Evolutionary conservation across 2,329 filamentous ascomycete species (phyloP).

Genomic region (Pseudogymnoascus verrucosus): DNA sequence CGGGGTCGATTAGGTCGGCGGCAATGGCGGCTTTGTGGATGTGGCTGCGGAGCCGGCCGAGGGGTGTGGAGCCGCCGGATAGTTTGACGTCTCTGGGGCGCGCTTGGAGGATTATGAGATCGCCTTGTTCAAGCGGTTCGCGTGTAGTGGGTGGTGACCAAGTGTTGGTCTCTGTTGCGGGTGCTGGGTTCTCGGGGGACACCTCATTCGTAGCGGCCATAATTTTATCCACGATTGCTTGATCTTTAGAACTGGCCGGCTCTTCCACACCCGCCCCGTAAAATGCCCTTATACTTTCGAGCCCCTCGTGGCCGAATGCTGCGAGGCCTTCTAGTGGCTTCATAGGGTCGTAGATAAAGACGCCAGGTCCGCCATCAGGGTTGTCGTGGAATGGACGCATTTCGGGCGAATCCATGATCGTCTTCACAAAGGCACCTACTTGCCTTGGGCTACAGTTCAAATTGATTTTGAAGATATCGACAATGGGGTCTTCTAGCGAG

Average conservation of each 20-base stretch:
- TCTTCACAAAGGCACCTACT: slow-evolving; percentile 53
- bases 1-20: slow-evolving; percentile 19
- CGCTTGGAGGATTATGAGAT: slow-evolving; percentile 75
- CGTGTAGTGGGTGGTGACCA: slow-evolving; percentile 3
- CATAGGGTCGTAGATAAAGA: slow-evolving; percentile 66
- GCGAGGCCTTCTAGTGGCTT: slow-evolving; percentile 71
- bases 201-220: background rate
- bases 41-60: slow-evolving; percentile 26
- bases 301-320: slow-evolving; percentile 66
- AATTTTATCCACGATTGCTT: background rate
- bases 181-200: slow-evolving; percentile 22
- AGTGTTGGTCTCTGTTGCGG: slow-evolving; percentile 27
- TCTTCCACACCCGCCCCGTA: background rate
- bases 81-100: slow-evolving; percentile 54
- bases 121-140: slow-evolving; percentile 50
- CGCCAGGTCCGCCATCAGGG: slow-evolving; percentile 67
- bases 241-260: background rate
- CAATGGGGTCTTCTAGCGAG: slow-evolving; percentile 52
- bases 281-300: slow-evolving; percentile 37
- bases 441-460: slow-evolving; percentile 44
- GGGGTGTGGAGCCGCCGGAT: slow-evolving; percentile 61
- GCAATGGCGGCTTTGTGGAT: slow-evolving; percentile 24
- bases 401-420: slow-evolving; percentile 63
- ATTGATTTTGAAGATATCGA: slow-evolving; percentile 67
- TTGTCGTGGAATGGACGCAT: slow-evolving; percentile 55